Evolutionary conservation across 1,139 yeast genomes (phyloP).

Genomic region (Debaryomyces psychrophilus): DNA sequence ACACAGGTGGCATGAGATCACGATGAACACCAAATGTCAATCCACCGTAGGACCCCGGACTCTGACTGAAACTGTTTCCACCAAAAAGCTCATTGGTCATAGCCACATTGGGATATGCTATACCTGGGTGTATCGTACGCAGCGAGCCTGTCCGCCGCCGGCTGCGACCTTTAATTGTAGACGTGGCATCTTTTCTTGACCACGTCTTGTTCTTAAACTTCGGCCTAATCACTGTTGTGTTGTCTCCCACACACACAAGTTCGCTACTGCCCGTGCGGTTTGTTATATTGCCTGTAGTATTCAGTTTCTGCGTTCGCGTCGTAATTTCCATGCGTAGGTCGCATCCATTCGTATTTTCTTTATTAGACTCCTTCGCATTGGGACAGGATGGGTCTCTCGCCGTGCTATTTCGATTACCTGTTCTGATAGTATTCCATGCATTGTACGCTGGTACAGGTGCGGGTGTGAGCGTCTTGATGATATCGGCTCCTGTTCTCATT

Average conservation of each 20-base stretch:
- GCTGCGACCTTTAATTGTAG: neutral
- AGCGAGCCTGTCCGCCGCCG: neutral
- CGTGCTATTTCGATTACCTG: conserved; percentile 6
- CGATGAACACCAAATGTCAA: neutral
- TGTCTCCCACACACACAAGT: conserved; percentile 17
- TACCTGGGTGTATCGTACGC: neutral
- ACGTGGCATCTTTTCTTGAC: conserved; percentile 3
- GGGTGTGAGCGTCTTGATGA: conserved; percentile 19
- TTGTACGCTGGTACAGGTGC: conserved; percentile 23
- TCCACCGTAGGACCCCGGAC: neutral
- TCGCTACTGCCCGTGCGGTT: neutral
- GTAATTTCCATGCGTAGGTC: neutral
- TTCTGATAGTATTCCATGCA: conserved; percentile 21
- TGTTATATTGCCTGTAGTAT: neutral
- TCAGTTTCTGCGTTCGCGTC: neutral
- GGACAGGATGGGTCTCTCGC: neutral
- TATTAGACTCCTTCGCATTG: neutral
- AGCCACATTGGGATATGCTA: neutral
- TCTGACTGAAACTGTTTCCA: neutral
- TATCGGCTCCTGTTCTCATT: conserved; percentile 5
- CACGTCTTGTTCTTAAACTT: conserved; percentile 11
- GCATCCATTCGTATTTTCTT: neutral
- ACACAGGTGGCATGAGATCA: neutral
- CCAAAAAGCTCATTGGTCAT: neutral
- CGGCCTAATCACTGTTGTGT: conserved; percentile 17